phyloP scores from a whole-genome alignment of 2,329 filamentous ascomycete species.

The Neofusicoccum laricinum region DNA sequence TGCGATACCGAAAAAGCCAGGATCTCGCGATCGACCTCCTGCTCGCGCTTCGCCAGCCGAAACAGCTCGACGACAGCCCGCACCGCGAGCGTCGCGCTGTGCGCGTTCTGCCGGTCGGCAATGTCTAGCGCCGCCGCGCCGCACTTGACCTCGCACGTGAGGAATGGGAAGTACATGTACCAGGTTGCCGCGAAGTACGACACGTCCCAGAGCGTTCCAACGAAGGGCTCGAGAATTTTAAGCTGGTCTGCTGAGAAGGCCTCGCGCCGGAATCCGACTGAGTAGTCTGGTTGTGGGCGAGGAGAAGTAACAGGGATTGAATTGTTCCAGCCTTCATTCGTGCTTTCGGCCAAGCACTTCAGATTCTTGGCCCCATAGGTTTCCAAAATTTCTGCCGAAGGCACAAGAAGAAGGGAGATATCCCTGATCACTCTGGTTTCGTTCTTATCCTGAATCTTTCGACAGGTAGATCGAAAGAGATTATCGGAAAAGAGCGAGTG shows the following conservation, averaged over 20 bases:
- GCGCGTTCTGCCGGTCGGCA: conserved; percentile 23
- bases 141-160: conserved; percentile 24
- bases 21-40: neutral
- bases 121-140: conserved; percentile 21
- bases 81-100: too few relatives aligned
- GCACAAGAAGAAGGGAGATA: conserved; percentile 8
- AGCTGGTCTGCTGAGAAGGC: conserved; percentile 44
- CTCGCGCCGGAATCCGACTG: too few relatives aligned
- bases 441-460: neutral
- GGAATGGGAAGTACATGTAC: conserved; percentile 24
- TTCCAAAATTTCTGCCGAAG: conserved; percentile 6
- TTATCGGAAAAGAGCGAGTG: too few relatives aligned
- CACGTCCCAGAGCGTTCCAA: neutral
- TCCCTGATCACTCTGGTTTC: conserved; percentile 5
- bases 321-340: conserved; percentile 45
- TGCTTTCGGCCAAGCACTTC: conserved; percentile 37
- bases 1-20: conserved; percentile 13
- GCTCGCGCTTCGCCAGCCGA: too few relatives aligned
- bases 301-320: conserved; percentile 31
- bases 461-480: too few relatives aligned
- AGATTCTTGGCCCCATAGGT: neutral
- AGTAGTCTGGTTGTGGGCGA: neutral
- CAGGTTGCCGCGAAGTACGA: too few relatives aligned
- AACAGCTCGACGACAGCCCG: too few relatives aligned
- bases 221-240: conserved; percentile 31